Evolutionary conservation across 2,329 filamentous ascomycete species (phyloP), one percentile per base, ranked within the genome.

Genomic region (Ceratocystis albifundus): DNA sequence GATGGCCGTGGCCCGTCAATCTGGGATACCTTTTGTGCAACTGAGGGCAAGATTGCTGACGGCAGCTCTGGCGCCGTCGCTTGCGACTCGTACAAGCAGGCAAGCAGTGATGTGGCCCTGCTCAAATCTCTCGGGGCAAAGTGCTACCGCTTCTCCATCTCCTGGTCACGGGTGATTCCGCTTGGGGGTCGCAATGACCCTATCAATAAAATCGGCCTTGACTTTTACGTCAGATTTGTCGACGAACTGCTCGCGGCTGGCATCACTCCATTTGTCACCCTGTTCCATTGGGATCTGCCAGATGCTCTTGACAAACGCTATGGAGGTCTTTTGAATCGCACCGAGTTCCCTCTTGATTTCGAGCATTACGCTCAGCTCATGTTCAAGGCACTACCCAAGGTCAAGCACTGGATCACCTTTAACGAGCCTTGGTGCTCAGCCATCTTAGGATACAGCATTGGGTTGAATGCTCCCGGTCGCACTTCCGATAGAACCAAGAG

Each of bases 281-380:
- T 96, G 17, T 89, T 88, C 75, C 90, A 96, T 76, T 95, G 90
- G 90, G 90, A 96, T 77, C 80, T 94, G 7, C 90, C 90, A 2
- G 85, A 90, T 71, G 86, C 78, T 68, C 80, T 96, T 22, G 83
- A 95, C 72, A 84, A 88, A 78, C 85, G 89, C 68, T 96, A 96
- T 74, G 88, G 88, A 30, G 90, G 90, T 22, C 81, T 91, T 66
- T 77, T 94, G 70, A 90, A 91, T 80, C 87, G 88, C 74, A 80
- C 85, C 55, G 90, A 96, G 77, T 95, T 94, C 75, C 85, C 88
- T 2, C 82, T 86, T 67, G 90, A 96, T 77, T 96, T 85, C 73
- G 86, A 88, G 71, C 78, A 87, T 76, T 96, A 92, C 73, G 88
- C 90, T 8, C 85, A 87, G 69, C 79, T 90, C 61, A 80, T 90